Evolutionary conservation across 345 rosid genomes (phyloP).

Genomic region (Carallia pectinifolia): DNA sequence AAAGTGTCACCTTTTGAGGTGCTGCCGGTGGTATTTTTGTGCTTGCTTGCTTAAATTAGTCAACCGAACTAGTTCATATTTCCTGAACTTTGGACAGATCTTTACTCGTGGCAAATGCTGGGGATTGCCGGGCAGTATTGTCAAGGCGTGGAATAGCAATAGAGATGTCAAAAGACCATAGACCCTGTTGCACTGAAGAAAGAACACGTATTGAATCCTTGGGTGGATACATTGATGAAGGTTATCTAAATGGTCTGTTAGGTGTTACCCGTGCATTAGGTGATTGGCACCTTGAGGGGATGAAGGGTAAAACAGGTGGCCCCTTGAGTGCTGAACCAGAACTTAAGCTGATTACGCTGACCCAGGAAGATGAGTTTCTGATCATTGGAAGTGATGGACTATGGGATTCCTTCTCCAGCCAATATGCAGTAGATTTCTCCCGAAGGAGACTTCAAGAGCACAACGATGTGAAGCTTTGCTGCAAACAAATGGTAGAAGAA

Average conservation of each 20-base stretch:
- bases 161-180: slow-evolving; percentile 81
- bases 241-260: slow-evolving; percentile 71
- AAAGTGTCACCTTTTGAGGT: no score
- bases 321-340: slow-evolving; percentile 88
- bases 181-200: slow-evolving; percentile 55
- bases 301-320: slow-evolving; percentile 47
- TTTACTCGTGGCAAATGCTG: slow-evolving; percentile 87
- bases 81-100: slow-evolving; percentile 36
- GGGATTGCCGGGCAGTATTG: slow-evolving; percentile 87
- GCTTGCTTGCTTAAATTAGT: no score
- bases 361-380: slow-evolving; percentile 77
- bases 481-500: slow-evolving; percentile 72
- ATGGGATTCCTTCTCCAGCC: slow-evolving; percentile 83
- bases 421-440: slow-evolving; percentile 74
- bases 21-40: no score
- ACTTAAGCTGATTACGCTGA: slow-evolving; percentile 52
- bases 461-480: slow-evolving; percentile 64
- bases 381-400: slow-evolving; percentile 80
- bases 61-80: no score
- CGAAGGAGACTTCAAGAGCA: slow-evolving; percentile 71
- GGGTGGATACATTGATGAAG: slow-evolving; percentile 65
- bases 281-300: slow-evolving; percentile 71
- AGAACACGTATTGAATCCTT: slow-evolving; percentile 58
- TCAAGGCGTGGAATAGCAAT: slow-evolving; percentile 59
- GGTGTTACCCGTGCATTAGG: slow-evolving; percentile 83